Percentiles rank a stretch among this genome's conserved stretches.
These are phyloP conservation scores for Pseudonitzschia delicatissima DNA, from an alignment of 108 stramenopile species.

Conservation along the genomic window DNA sequence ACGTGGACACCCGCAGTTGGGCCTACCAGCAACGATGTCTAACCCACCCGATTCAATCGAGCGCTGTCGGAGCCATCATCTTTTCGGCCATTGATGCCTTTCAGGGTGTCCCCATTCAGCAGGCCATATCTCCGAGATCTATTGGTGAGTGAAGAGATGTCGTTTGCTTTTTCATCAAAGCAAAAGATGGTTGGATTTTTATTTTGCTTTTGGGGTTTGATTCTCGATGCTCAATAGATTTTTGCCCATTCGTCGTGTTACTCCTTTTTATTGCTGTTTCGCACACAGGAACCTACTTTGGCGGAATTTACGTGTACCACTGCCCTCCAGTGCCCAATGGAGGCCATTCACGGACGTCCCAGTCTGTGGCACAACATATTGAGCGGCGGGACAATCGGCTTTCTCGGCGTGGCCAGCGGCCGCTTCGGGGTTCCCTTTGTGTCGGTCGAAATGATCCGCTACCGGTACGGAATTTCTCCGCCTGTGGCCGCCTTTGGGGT, in stretches of 20 bases:
- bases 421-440: constrained; percentile 54
- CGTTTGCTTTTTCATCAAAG: not conserved
- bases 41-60: constrained; percentile 10
- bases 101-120: constrained; percentile 9
- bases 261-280: not conserved
- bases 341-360: constrained; percentile 50
- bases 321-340: constrained; percentile 65
- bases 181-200: not conserved
- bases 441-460: constrained; percentile 1
- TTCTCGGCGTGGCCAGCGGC: constrained; percentile 47
- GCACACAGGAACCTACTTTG: constrained; percentile 34
- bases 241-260: not conserved
- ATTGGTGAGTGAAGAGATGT: constrained; percentile 9
- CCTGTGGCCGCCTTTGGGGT: constrained; percentile 11
- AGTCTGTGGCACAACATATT: constrained; percentile 49
- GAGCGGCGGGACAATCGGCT: constrained; percentile 45
- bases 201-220: not conserved
- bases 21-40: constrained; percentile 19
- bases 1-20: constrained; percentile 5
- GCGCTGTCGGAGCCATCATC: constrained; percentile 5
- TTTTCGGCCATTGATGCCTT: constrained; percentile 16
- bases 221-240: not conserved
- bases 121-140: not conserved
- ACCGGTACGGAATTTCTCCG: constrained; percentile 7
- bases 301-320: constrained; percentile 44